Percentiles rank a stretch among this genome's conserved stretches.
These are phyloP conservation scores for Fragaria vesca DNA, from an alignment of 306 rosid species.

Conservation along the genomic window DNA sequence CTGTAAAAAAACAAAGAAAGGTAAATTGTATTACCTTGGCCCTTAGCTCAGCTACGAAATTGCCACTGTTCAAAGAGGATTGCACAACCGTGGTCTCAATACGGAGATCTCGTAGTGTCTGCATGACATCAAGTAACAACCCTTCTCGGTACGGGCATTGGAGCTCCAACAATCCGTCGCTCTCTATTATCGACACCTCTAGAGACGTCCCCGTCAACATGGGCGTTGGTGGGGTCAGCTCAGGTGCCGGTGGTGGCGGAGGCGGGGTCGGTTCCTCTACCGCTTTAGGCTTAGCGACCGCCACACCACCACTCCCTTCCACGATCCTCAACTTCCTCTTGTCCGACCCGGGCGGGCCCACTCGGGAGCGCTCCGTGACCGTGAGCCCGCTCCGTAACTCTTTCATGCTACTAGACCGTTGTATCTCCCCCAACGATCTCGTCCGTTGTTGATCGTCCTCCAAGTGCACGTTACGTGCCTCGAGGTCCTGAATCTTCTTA, in stretches of 20 bases:
- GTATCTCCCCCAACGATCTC: slow-evolving; percentile 25
- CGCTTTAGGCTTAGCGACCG: slow-evolving; percentile 40
- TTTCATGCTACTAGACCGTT: slow-evolving; percentile 30
- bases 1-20: neutral
- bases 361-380: neutral
- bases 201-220: slow-evolving; percentile 39
- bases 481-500: slow-evolving; percentile 72
- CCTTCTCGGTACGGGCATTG: slow-evolving; percentile 79
- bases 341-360: slow-evolving; percentile 24
- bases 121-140: slow-evolving; percentile 72
- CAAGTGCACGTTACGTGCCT: slow-evolving; percentile 49
- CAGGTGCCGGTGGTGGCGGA: neutral
- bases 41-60: slow-evolving; percentile 63
- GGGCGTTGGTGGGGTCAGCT: neutral
- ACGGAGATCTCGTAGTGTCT: slow-evolving; percentile 53
- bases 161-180: slow-evolving; percentile 80
- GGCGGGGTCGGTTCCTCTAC: slow-evolving; percentile 20
- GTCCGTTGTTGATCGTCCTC: slow-evolving; percentile 43
- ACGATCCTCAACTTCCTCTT: slow-evolving; percentile 71
- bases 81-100: slow-evolving; percentile 74
- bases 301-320: slow-evolving; percentile 46
- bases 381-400: slow-evolving; percentile 37
- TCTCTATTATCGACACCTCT: slow-evolving; percentile 87
- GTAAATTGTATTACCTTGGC: slow-evolving; percentile 46
- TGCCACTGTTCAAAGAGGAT: slow-evolving; percentile 64